Conservation (phyloP, 768 basidiomycete species). For the Lentinula sp. region DNA sequence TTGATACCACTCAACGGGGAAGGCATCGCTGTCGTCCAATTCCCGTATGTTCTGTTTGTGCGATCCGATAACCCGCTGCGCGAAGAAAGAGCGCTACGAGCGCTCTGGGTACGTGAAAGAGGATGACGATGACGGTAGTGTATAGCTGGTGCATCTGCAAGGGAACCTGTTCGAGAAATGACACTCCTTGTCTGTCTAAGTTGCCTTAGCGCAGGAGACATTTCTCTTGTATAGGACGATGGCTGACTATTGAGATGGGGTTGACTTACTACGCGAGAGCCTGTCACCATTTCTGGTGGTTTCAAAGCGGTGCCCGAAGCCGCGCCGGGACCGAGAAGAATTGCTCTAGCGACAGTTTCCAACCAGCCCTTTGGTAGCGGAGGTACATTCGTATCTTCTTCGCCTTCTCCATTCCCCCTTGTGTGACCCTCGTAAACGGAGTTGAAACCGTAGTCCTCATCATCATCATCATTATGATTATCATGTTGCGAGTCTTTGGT, state of each 20-base stretch:
- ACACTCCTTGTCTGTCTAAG: conserved; percentile 1
- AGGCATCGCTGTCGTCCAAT: neutral
- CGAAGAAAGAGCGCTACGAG: conserved; percentile 2
- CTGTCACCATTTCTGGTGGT: conserved; percentile 18
- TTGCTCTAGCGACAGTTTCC: conserved; percentile 60
- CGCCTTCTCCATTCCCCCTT: conserved; percentile 22
- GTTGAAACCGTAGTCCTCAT: conserved; percentile 14
- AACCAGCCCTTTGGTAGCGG: conserved; percentile 68
- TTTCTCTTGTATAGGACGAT: neutral
- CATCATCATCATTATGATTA: conserved; percentile 12
- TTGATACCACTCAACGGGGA: neutral
- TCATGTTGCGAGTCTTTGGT: conserved; percentile 10
- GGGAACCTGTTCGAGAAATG: conserved; percentile 1
- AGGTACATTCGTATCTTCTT: conserved; percentile 26
- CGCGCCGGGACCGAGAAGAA: conserved; percentile 50
- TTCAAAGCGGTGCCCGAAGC: neutral
- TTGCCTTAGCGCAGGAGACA: conserved; percentile 3
- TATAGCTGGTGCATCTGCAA: neutral
- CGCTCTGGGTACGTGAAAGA: neutral
- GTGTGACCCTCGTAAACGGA: conserved; percentile 4
- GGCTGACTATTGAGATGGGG: neutral
- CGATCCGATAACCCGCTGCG: conserved; percentile 28
- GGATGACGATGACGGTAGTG: neutral
- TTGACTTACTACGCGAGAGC: conserved; percentile 37
- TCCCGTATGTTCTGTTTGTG: conserved; percentile 19